These are phyloP conservation scores for Pseudonitzschia delicatissima DNA, from an alignment of 108 stramenopile species.

Conservation along the genomic window DNA sequence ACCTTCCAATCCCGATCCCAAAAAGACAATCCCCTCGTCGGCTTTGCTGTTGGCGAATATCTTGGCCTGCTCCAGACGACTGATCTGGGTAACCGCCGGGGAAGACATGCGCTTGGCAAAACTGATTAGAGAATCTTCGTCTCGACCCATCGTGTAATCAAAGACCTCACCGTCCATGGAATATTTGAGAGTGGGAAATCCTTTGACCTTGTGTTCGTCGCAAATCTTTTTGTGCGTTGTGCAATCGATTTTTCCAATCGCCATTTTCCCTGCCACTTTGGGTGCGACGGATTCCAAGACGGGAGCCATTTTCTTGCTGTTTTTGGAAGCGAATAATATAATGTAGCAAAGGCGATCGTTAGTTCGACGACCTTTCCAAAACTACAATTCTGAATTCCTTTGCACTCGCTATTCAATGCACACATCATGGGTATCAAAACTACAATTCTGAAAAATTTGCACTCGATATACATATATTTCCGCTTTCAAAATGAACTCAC, in stretches of 20 bases:
- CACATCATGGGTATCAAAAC: too few relatives aligned
- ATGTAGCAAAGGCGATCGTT: constrained; percentile 3
- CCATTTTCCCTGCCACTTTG: constrained; percentile 61
- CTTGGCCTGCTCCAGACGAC: constrained; percentile 46
- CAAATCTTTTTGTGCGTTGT: constrained; percentile 65
- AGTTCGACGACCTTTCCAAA: too few relatives aligned
- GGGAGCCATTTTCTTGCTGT: constrained; percentile 66
- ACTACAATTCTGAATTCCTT: too few relatives aligned
- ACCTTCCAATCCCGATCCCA: constrained; percentile 44
- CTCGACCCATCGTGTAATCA: constrained; percentile 72
- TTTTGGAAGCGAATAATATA: constrained; percentile 38
- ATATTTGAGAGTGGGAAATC: constrained; percentile 83
- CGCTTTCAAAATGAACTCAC: not conserved
- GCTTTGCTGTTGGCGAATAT: constrained; percentile 20
- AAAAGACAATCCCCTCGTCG: constrained; percentile 51
- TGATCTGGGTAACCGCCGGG: constrained; percentile 46
- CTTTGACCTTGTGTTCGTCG: constrained; percentile 48
- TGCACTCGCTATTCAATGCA: too few relatives aligned
- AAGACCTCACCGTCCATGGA: constrained; percentile 57
- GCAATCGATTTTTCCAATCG: constrained; percentile 86
- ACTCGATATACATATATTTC: too few relatives aligned
- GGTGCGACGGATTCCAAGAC: constrained; percentile 66
- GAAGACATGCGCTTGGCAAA: constrained; percentile 75
- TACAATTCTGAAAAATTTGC: too few relatives aligned
- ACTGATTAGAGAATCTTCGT: constrained; percentile 45